These are phyloP conservation scores for Cynara cardunculus DNA, from an alignment of 129 eudicot genomes.

Conservation along the genomic window DNA sequence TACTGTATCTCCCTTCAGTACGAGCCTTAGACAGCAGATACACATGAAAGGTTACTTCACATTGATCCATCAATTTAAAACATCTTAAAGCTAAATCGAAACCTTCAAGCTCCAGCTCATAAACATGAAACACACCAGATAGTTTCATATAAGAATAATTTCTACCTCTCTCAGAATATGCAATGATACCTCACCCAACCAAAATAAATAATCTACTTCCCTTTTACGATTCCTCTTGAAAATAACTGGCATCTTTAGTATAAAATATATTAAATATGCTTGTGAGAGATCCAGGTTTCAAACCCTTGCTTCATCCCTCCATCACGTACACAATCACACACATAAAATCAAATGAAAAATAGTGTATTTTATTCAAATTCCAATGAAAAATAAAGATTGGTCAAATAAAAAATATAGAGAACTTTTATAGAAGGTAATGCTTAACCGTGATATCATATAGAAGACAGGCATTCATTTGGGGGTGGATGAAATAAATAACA, in stretches of 20 bases:
- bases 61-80: neutral
- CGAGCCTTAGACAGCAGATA: slow-evolving; percentile 55
- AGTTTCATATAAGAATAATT: neutral
- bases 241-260: neutral
- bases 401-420: neutral
- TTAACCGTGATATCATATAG: neutral
- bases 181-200: slow-evolving; percentile 12
- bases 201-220: neutral
- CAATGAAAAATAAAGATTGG: neutral
- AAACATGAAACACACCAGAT: neutral
- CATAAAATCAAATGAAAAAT: neutral
- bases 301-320: neutral
- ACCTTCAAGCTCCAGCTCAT: slow-evolving; percentile 12
- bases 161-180: slow-evolving; percentile 1
- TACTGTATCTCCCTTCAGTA: slow-evolving; percentile 68
- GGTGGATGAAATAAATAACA: neutral
- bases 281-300: neutral
- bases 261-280: neutral
- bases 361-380: neutral
- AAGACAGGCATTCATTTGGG: neutral
- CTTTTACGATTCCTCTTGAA: neutral
- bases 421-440: neutral
- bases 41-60: slow-evolving; percentile 23
- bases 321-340: neutral
- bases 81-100: neutral